Conservation (phyloP, 2,329 filamentous ascomycete species). For the Colletotrichum tropicicola region DNA sequence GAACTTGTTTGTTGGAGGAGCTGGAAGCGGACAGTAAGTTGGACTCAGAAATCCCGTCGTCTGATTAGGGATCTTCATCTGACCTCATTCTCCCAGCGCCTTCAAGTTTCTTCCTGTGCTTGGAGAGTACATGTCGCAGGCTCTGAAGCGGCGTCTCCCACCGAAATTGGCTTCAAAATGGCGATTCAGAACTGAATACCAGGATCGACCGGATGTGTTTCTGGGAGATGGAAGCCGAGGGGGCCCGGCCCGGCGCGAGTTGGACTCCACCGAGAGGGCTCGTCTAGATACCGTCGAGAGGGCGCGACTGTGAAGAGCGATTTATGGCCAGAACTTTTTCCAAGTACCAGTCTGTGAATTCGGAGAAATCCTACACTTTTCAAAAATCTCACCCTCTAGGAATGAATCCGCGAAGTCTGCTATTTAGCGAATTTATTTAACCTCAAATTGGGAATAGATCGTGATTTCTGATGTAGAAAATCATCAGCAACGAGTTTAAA, state of each 20-base stretch:
- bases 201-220: conserved; percentile 20
- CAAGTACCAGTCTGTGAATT: too few species aligned
- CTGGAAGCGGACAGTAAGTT: conserved; percentile 50
- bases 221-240: conserved; percentile 40
- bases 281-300: neutral
- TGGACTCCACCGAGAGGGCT: neutral
- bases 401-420: too few species aligned
- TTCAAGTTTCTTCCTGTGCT: conserved; percentile 39
- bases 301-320: too few species aligned
- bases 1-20: conserved; percentile 56
- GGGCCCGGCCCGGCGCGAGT: conserved; percentile 32
- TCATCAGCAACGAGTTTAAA: too few species aligned
- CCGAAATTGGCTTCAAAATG: conserved; percentile 38
- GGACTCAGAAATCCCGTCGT: neutral
- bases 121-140: conserved; percentile 37
- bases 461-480: too few species aligned
- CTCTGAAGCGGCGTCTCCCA: conserved; percentile 38
- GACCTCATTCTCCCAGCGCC: neutral
- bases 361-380: too few species aligned
- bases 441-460: too few species aligned
- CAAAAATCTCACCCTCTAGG: too few species aligned
- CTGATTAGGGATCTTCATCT: neutral
- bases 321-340: too few species aligned
- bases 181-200: conserved; percentile 33
- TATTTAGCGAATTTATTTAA: too few species aligned